Percentiles rank a stretch among this genome's conserved stretches.
Evolutionary conservation across 192 early-diverging fungal genomes (phyloP).

Genomic region (Rhizoclosmatium globosum): DNA sequence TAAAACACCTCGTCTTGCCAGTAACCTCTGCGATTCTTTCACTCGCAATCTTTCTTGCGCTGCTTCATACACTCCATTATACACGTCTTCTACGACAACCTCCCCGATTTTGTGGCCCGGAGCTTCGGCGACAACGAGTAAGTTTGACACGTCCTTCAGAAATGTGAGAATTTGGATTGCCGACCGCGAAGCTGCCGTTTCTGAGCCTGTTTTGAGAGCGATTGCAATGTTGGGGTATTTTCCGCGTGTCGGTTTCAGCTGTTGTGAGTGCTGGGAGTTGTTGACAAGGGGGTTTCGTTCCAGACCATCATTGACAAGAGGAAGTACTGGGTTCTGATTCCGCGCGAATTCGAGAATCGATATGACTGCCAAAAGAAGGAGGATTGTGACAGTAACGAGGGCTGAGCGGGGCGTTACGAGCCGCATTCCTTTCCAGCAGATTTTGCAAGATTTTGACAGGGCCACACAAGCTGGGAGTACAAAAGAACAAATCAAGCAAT

Average conservation of each 20-base stretch:
- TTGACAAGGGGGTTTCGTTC: neutral
- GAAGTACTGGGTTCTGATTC: too few species aligned
- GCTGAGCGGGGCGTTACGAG: too few species aligned
- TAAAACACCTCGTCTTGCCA: neutral
- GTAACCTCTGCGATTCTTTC: neutral
- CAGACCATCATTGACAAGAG: too few species aligned
- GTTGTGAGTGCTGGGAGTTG: neutral
- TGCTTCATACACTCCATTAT: slow-evolving; percentile 44
- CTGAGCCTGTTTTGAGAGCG: slow-evolving; percentile 62
- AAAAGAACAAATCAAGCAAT: too few species aligned
- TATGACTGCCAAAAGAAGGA: too few species aligned
- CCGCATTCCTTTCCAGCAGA: too few species aligned
- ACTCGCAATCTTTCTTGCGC: neutral
- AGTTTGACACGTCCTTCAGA: slow-evolving; percentile 47
- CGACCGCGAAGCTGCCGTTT: slow-evolving; percentile 51
- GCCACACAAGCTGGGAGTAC: too few species aligned
- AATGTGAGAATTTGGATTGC: slow-evolving; percentile 62
- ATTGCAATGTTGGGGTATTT: slow-evolving; percentile 43
- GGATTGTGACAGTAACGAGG: too few species aligned
- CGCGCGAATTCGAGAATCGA: too few species aligned
- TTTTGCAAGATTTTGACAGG: too few species aligned
- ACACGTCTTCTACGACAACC: slow-evolving; percentile 55
- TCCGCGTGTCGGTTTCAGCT: neutral
- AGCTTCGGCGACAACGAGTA: slow-evolving; percentile 60
- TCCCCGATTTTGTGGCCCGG: slow-evolving; percentile 49